A percentile compares a stretch with the other conserved stretches of the same genome.
Evolutionary conservation across 139 green algal genomes (phyloP).

Genomic region (Chlorella vulgaris): DNA sequence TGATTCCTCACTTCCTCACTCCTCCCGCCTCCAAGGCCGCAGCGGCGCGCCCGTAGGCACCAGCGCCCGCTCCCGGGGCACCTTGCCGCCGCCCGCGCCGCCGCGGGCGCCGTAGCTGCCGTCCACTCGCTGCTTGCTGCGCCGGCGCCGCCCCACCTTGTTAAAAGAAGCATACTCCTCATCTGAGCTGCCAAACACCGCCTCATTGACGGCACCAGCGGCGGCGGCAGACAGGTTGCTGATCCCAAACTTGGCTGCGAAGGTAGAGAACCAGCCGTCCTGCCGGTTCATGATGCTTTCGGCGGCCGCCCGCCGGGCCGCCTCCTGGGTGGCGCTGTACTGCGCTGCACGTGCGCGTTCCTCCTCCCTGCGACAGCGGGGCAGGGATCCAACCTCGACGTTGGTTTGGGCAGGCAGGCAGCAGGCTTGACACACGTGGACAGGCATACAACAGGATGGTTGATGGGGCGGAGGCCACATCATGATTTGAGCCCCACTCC

Average conservation of each 20-base stretch:
- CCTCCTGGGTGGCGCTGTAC: constrained; percentile 69
- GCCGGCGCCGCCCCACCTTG: constrained; percentile 31
- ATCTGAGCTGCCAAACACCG: constrained; percentile 29
- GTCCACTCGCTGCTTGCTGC: background rate
- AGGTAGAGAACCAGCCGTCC: constrained; percentile 36
- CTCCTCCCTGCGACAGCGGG: constrained; percentile 50
- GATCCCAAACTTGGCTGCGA: constrained; percentile 30
- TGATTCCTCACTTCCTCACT: no score
- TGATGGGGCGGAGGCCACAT: no score
- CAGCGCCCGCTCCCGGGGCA: constrained; percentile 38
- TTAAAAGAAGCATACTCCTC: constrained; percentile 28
- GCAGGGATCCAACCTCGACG: no score
- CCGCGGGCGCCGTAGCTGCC: constrained; percentile 7
- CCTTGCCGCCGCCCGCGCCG: constrained; percentile 22
- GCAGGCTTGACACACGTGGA: no score
- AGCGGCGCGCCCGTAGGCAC: constrained; percentile 7
- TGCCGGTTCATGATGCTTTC: constrained; percentile 31
- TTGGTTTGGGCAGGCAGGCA: no score
- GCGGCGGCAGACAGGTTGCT: background rate
- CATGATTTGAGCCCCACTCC: no score
- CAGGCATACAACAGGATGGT: no score
- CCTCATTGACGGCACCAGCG: constrained; percentile 13
- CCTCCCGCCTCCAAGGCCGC: constrained; percentile 12
- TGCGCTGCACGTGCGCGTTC: constrained; percentile 33
- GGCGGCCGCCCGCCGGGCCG: constrained; percentile 48